Percentiles rank a stretch among this genome's conserved stretches.
Evolutionary conservation across 2,329 filamentous ascomycete genomes (phyloP).

Genomic region (Claviceps lovelessii): DNA sequence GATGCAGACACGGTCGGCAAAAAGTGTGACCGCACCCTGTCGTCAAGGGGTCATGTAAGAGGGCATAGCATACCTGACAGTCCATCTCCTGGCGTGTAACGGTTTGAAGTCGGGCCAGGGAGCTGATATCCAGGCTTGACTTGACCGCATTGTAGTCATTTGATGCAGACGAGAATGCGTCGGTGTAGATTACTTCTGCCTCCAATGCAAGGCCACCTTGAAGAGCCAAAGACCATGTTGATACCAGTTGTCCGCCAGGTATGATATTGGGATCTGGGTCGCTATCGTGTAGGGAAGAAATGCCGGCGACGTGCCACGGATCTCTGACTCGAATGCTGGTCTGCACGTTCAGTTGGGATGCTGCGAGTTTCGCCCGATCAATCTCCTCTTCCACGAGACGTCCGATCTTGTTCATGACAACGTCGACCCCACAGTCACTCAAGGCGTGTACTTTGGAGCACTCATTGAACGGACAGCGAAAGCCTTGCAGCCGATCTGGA

Average conservation of each 20-base stretch:
- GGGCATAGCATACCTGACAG: slow-evolving; percentile 74
- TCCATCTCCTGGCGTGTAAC: slow-evolving; percentile 57
- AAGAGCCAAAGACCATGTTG: slow-evolving; percentile 52
- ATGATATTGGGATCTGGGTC: slow-evolving; percentile 22
- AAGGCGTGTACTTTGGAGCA: slow-evolving; percentile 60
- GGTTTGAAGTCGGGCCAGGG: slow-evolving; percentile 44
- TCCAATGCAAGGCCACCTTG: slow-evolving; percentile 43
- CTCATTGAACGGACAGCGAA: slow-evolving; percentile 55
- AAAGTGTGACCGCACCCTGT: slow-evolving; percentile 83
- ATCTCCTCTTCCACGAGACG: slow-evolving; percentile 44
- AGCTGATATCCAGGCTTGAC: neutral
- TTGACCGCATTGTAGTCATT: neutral
- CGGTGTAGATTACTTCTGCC: slow-evolving; percentile 38
- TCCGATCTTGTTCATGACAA: slow-evolving; percentile 60
- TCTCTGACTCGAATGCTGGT: slow-evolving; percentile 25
- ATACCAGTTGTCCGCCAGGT: slow-evolving; percentile 44
- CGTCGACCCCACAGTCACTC: slow-evolving; percentile 64
- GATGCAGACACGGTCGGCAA: slow-evolving; percentile 64
- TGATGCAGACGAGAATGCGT: slow-evolving; percentile 9
- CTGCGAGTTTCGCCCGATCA: slow-evolving; percentile 21
- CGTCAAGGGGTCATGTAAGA: slow-evolving; percentile 71
- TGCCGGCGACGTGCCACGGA: slow-evolving; percentile 25
- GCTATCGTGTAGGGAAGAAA: slow-evolving; percentile 25
- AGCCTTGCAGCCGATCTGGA: slow-evolving; percentile 51
- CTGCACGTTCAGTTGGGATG: slow-evolving; percentile 13